phyloP scores from a whole-genome alignment of 2,329 filamentous ascomycete species.

The Fusarium lyarnte region DNA sequence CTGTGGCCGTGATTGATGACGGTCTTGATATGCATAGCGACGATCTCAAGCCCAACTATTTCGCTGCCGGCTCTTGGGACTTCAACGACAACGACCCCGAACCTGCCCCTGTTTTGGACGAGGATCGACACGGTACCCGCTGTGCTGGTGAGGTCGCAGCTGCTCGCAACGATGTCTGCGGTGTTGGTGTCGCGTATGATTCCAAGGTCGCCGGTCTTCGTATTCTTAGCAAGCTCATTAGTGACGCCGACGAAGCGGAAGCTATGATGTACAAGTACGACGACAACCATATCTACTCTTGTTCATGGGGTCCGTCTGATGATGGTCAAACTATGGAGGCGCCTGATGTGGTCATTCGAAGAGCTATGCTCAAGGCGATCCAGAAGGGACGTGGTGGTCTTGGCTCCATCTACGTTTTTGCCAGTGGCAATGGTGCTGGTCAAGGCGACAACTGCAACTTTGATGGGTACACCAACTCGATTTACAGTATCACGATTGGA shows the following conservation, averaged over 20 bases:
- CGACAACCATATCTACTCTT: slow-evolving; percentile 96
- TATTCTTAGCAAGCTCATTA: slow-evolving; percentile 90
- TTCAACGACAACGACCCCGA: slow-evolving; percentile 88
- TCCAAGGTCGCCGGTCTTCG: slow-evolving; percentile 90
- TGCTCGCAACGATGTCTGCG: slow-evolving; percentile 91
- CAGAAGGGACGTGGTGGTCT: slow-evolving; percentile 85
- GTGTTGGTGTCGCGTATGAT: slow-evolving; percentile 95
- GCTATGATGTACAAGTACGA: slow-evolving; percentile 94
- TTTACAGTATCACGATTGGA: slow-evolving; percentile 97
- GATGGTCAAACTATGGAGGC: slow-evolving; percentile 95
- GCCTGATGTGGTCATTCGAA: slow-evolving; percentile 86
- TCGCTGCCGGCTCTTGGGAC: slow-evolving; percentile 90
- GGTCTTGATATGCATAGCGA: slow-evolving; percentile 95
- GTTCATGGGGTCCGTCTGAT: slow-evolving; percentile 97
- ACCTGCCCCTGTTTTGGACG: slow-evolving; percentile 81
- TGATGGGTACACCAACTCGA: slow-evolving; percentile 98
- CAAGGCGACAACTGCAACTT: slow-evolving; percentile 98
- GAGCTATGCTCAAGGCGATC: slow-evolving; percentile 90
- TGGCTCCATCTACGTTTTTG: slow-evolving; percentile 96
- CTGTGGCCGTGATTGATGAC: slow-evolving; percentile 95
- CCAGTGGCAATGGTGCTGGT: slow-evolving; percentile 87
- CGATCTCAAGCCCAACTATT: slow-evolving; percentile 94
- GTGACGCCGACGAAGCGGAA: slow-evolving; percentile 89
- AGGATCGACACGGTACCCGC: slow-evolving; percentile 91
- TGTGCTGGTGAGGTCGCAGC: slow-evolving; percentile 95